Evolutionary conservation across 1,139 yeast species (phyloP).

Genomic region (Suhomyces atakaporum): DNA sequence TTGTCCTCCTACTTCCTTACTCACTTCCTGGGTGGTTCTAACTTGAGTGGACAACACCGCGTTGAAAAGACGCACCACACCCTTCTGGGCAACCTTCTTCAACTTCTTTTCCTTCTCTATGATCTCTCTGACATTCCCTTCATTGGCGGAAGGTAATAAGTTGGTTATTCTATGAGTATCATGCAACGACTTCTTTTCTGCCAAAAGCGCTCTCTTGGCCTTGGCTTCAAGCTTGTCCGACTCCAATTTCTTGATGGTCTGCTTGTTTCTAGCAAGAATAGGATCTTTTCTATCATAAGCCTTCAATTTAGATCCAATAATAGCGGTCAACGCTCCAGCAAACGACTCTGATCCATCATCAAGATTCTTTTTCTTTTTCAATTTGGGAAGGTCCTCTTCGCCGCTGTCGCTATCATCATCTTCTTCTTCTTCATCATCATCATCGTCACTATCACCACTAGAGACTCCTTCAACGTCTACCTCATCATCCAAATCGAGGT

Average conservation of each 20-base stretch:
- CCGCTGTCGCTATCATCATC: constrained; percentile 23
- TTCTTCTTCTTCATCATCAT: constrained; percentile 18
- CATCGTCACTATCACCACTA: constrained; percentile 17
- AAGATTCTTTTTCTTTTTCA: constrained; percentile 54
- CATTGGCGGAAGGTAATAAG: constrained; percentile 61
- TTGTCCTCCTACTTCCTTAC: constrained; percentile 37
- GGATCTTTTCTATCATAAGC: constrained; percentile 90
- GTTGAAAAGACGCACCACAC: constrained; percentile 89
- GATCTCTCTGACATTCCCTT: constrained; percentile 53
- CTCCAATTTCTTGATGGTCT: constrained; percentile 70
- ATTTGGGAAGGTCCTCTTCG: constrained; percentile 46
- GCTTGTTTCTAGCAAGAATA: constrained; percentile 77
- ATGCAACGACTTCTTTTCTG: constrained; percentile 69
- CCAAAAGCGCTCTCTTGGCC: constrained; percentile 69
- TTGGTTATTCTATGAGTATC: constrained; percentile 70
- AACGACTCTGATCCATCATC: constrained; percentile 75
- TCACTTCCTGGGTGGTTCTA: constrained; percentile 48
- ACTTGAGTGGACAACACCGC: constrained; percentile 87
- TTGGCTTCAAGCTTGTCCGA: constrained; percentile 80
- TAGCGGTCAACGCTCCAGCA: constrained; percentile 81
- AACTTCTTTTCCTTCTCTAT: constrained; percentile 71
- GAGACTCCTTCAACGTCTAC: constrained; percentile 18
- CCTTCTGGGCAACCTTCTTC: constrained; percentile 87
- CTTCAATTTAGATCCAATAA: constrained; percentile 80
- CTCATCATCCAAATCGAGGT: constrained; percentile 20